phyloP scores from a whole-genome alignment of 1,284 basidiomycete species.

The Gomphus bonarii region DNA sequence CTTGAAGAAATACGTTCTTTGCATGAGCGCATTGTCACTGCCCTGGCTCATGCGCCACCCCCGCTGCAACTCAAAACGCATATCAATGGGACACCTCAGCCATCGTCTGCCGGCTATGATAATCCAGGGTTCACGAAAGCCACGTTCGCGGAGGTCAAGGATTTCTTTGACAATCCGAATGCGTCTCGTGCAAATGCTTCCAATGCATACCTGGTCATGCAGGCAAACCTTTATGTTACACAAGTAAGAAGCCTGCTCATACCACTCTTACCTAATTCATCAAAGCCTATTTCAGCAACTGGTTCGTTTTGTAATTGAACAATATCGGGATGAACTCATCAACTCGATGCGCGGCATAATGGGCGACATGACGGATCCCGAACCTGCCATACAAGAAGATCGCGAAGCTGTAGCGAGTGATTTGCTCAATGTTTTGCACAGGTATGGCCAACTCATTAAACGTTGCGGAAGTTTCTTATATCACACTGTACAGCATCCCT shows the following conservation, averaged over 20 bases:
- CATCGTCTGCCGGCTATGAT: constrained; percentile 46
- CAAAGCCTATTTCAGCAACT: constrained; percentile 52
- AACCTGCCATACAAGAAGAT: constrained; percentile 55
- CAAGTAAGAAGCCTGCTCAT: constrained; percentile 40
- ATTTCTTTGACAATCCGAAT: constrained; percentile 83
- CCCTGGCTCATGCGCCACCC: constrained; percentile 60
- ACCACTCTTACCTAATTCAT: not conserved
- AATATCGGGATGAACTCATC: constrained; percentile 76
- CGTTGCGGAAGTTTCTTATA: constrained; percentile 10
- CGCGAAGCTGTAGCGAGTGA: constrained; percentile 70
- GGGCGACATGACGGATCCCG: constrained; percentile 28
- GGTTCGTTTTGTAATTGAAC: constrained; percentile 80
- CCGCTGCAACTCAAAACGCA: constrained; percentile 53
- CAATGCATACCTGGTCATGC: constrained; percentile 82
- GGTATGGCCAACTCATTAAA: constrained; percentile 24
- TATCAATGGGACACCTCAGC: constrained; percentile 24
- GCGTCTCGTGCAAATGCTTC: constrained; percentile 72
- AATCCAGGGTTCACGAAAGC: constrained; percentile 65
- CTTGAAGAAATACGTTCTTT: constrained; percentile 72
- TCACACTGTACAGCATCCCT: constrained; percentile 49
- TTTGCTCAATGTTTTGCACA: constrained; percentile 72
- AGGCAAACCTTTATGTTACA: constrained; percentile 81
- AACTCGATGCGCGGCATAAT: constrained; percentile 45
- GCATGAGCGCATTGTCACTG: constrained; percentile 59
- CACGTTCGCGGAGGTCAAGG: constrained; percentile 76